Evolutionary conservation across 352 stramenopile species (phyloP).

Genomic region (Globisporangium cederbergense): DNA sequence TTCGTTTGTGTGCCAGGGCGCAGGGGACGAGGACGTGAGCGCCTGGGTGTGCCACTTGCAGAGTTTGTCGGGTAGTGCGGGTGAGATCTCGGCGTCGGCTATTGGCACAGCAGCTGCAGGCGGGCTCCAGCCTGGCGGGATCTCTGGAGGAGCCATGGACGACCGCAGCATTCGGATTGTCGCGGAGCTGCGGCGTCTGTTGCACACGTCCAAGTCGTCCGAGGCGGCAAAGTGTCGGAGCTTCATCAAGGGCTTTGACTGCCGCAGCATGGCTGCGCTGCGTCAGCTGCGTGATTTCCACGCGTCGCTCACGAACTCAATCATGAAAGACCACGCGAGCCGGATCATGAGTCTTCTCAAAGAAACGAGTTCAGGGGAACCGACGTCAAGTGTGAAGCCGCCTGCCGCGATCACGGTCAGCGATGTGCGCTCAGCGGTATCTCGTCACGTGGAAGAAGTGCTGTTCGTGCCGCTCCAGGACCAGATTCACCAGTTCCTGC

Average conservation of each 20-base stretch:
- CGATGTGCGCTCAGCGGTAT: slow-evolving; percentile 55
- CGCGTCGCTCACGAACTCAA: slow-evolving; percentile 45
- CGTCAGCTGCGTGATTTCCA: slow-evolving; percentile 68
- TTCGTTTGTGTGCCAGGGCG: slow-evolving; percentile 73
- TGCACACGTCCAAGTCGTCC: slow-evolving; percentile 75
- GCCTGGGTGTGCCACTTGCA: slow-evolving; percentile 83
- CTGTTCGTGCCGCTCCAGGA: slow-evolving; percentile 68
- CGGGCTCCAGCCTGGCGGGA: slow-evolving; percentile 31
- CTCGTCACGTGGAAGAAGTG: slow-evolving; percentile 80
- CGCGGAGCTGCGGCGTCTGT: slow-evolving; percentile 67
- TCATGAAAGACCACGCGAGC: slow-evolving; percentile 57
- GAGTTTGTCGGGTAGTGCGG: slow-evolving; percentile 48
- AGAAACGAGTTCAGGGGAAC: slow-evolving; percentile 31
- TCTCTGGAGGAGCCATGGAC: slow-evolving; percentile 37
- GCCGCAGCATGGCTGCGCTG: slow-evolving; percentile 33
- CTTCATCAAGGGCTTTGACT: slow-evolving; percentile 64
- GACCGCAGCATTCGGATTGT: slow-evolving; percentile 78
- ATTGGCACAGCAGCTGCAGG: slow-evolving; percentile 33
- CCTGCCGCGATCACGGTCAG: slow-evolving; percentile 41
- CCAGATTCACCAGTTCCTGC: slow-evolving; percentile 51
- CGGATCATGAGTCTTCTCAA: slow-evolving; percentile 61
- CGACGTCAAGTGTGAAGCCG: slow-evolving; percentile 18
- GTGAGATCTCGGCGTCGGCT: slow-evolving; percentile 32
- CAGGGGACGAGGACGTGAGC: slow-evolving; percentile 83
- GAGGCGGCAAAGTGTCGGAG: slow-evolving; percentile 66